phyloP scores from a whole-genome alignment of 306 rosid species.

The Ormosia emarginata region DNA sequence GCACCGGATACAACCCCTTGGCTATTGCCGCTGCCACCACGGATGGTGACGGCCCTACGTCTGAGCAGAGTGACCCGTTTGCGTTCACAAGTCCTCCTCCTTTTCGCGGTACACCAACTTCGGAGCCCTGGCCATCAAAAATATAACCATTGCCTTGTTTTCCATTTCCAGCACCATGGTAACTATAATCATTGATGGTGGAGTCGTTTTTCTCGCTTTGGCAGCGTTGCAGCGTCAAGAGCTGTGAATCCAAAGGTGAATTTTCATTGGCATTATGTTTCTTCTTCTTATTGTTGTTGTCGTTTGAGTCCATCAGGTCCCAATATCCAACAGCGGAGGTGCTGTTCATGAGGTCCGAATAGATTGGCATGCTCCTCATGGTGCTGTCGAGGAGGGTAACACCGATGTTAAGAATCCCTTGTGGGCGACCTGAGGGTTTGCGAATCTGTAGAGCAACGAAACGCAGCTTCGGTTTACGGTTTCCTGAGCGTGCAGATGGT shows the following conservation, averaged over 20 bases:
- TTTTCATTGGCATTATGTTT: not conserved
- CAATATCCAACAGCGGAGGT: slow-evolving; percentile 42
- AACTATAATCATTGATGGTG: not conserved
- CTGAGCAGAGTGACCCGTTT: slow-evolving; percentile 51
- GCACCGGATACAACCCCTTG: slow-evolving; percentile 43
- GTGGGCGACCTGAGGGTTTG: slow-evolving; percentile 69
- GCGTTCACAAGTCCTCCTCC: not conserved
- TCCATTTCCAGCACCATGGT: not conserved
- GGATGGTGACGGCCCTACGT: slow-evolving; percentile 69
- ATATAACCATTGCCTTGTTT: not conserved
- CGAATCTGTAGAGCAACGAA: slow-evolving; percentile 62
- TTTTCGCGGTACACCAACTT: not conserved
- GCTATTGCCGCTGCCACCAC: slow-evolving; percentile 75
- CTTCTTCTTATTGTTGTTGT: not conserved
- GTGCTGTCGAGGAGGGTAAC: slow-evolving; percentile 49
- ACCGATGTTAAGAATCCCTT: slow-evolving; percentile 69
- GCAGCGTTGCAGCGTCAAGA: slow-evolving; percentile 32
- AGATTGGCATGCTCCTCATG: slow-evolving; percentile 64
- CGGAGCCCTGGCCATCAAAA: slow-evolving; percentile 13
- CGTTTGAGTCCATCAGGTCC: slow-evolving; percentile 20
- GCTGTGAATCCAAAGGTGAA: not conserved
- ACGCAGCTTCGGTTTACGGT: slow-evolving; percentile 43
- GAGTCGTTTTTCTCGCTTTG: slow-evolving; percentile 41
- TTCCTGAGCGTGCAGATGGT: not conserved
- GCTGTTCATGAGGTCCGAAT: slow-evolving; percentile 47